These are phyloP conservation scores for Neonectria coccinea DNA, from an alignment of 2,329 filamentous ascomycete genomes.

Conservation along the genomic window DNA sequence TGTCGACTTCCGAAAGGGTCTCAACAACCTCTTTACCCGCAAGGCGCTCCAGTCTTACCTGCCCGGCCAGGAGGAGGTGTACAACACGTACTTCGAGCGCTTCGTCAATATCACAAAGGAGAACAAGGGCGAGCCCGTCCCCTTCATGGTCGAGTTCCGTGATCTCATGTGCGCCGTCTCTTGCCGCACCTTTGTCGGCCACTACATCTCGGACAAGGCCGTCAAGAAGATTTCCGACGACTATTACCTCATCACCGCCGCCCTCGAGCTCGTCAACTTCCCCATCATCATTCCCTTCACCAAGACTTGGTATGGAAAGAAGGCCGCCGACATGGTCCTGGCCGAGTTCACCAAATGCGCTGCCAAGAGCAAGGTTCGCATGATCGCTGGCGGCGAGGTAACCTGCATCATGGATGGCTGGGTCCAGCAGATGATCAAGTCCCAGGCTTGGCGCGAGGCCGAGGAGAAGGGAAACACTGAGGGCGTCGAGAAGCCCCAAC, in stretches of 20 bases:
- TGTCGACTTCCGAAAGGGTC: constrained; percentile 95
- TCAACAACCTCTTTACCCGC: constrained; percentile 94
- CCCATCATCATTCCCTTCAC: constrained; percentile 96
- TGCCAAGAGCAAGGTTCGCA: constrained; percentile 91
- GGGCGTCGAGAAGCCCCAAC: constrained; percentile 81
- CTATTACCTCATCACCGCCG: constrained; percentile 96
- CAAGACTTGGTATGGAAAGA: constrained; percentile 97
- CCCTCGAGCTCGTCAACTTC: constrained; percentile 97
- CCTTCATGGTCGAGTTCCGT: constrained; percentile 93
- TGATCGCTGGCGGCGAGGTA: constrained; percentile 87
- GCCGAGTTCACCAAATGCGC: constrained; percentile 91
- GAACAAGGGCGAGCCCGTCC: constrained; percentile 77
- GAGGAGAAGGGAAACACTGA: constrained; percentile 79
- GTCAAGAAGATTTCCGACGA: constrained; percentile 96
- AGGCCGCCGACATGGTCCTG: constrained; percentile 91
- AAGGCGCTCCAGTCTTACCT: constrained; percentile 89
- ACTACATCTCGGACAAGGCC: constrained; percentile 91
- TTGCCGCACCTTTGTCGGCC: constrained; percentile 95
- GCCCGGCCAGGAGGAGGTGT: constrained; percentile 91
- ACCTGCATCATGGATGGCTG: constrained; percentile 97
- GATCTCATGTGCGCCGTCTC: constrained; percentile 96
- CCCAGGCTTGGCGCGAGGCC: constrained; percentile 82
- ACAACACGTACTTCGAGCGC: constrained; percentile 84
- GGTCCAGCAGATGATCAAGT: constrained; percentile 89
- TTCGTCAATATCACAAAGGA: constrained; percentile 82